Conservation (phyloP, 306 rosid genomes). For the Trifolium pratense region DNA sequence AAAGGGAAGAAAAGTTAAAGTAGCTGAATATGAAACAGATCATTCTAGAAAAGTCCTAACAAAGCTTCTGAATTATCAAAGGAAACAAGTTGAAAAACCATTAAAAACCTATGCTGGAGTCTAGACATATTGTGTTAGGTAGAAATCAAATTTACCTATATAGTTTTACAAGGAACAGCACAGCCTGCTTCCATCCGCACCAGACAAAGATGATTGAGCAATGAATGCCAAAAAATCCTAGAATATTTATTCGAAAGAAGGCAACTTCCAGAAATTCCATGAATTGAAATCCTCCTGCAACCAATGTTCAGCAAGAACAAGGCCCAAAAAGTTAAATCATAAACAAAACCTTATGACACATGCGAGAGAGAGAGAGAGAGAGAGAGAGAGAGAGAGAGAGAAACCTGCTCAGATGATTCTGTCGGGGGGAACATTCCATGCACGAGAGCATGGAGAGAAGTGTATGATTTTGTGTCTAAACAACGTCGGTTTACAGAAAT, state of each 20-base stretch:
- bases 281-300: slow-evolving; percentile 92
- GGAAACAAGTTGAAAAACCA: slow-evolving; percentile 11
- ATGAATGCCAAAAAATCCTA: slow-evolving; percentile 10
- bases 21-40: neutral
- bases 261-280: slow-evolving; percentile 93
- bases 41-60: slow-evolving; percentile 7
- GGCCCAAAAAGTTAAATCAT: slow-evolving; percentile 13
- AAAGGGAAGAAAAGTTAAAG: neutral
- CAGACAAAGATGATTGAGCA: slow-evolving; percentile 35
- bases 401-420: slow-evolving; percentile 76
- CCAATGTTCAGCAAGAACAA: slow-evolving; percentile 34
- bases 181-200: slow-evolving; percentile 28
- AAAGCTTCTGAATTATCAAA: slow-evolving; percentile 11
- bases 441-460: slow-evolving; percentile 79
- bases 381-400: slow-evolving; percentile 35
- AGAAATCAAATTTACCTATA: slow-evolving; percentile 51
- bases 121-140: slow-evolving; percentile 10
- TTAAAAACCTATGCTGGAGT: too few species aligned
- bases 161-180: slow-evolving; percentile 38
- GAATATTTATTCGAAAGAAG: slow-evolving; percentile 46
- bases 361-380: neutral
- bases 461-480: slow-evolving; percentile 73
- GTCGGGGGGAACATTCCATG: slow-evolving; percentile 85
- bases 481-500: slow-evolving; percentile 76
- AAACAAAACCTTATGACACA: slow-evolving; percentile 13